A percentile compares a stretch with the other conserved stretches of the same genome.
phyloP scores from a whole-genome alignment of 2,329 filamentous ascomycete species.

The Ilyonectria sp. region DNA sequence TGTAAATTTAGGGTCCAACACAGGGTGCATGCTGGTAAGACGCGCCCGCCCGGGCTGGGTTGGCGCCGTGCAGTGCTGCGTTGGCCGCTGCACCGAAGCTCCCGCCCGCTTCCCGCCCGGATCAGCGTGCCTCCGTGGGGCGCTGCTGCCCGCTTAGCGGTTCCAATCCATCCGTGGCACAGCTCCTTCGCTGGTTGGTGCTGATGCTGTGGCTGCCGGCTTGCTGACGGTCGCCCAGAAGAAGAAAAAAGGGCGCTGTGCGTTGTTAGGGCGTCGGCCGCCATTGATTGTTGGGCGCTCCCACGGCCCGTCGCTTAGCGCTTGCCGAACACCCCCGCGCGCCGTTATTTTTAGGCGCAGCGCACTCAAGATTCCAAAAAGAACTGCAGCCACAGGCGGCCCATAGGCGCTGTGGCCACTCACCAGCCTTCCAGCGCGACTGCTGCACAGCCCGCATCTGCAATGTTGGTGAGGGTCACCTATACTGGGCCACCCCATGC shows the following conservation, averaged over 20 bases:
- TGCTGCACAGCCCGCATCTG: constrained; percentile 16
- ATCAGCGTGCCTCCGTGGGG: constrained; percentile 19
- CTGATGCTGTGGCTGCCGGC: not conserved
- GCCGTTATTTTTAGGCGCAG: constrained; percentile 28
- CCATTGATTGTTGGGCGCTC: not conserved
- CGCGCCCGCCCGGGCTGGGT: not conserved
- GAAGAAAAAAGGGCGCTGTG: not conserved
- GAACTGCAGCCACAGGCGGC: not conserved
- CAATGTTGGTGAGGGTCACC: not conserved
- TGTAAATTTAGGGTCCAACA: not conserved
- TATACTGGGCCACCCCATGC: not conserved
- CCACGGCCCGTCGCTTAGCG: constrained; percentile 23
- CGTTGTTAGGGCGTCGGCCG: not conserved
- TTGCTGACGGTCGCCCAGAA: not conserved
- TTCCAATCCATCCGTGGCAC: not conserved
- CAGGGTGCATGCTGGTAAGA: constrained; percentile 1
- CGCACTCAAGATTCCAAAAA: not conserved
- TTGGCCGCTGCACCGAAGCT: not conserved
- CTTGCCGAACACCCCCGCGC: constrained; percentile 14
- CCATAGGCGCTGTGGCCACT: constrained; percentile 20
- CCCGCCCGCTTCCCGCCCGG: constrained; percentile 10
- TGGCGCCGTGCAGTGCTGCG: not conserved
- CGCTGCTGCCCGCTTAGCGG: constrained; percentile 11
- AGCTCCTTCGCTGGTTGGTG: constrained; percentile 1
- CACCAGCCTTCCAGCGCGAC: constrained; percentile 6